Evolutionary conservation across 1,284 basidiomycete species (phyloP).

Genomic region (Puccinia coronata): DNA sequence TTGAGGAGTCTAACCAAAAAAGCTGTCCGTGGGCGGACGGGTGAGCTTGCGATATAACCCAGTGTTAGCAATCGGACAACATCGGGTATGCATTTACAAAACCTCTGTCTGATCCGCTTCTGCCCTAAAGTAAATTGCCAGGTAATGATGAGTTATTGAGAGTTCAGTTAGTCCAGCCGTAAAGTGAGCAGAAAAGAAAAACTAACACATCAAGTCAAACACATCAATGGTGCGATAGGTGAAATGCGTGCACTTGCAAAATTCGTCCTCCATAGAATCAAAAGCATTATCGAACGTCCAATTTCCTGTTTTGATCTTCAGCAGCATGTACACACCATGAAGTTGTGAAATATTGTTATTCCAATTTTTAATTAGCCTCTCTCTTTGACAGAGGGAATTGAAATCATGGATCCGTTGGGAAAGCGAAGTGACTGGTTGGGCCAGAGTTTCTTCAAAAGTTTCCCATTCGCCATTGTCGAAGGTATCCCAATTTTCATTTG

Average conservation of each 20-base stretch:
- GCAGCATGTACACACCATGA: not conserved
- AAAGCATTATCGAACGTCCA: not conserved
- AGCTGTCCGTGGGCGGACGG: not conserved
- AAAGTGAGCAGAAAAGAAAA: not conserved
- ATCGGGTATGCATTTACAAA: conserved; percentile 12
- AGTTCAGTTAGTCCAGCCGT: not conserved
- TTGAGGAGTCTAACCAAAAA: conserved; percentile 13
- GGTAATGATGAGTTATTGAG: no score
- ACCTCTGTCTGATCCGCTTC: not conserved
- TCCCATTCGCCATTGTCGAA: not conserved
- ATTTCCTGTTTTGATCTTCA: conserved; percentile 5
- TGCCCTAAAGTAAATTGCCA: not conserved
- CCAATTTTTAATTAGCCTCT: not conserved
- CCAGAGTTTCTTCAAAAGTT: not conserved
- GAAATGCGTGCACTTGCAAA: not conserved
- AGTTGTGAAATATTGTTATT: not conserved
- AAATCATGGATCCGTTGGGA: not conserved
- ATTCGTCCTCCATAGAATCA: not conserved
- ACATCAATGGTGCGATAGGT: not conserved
- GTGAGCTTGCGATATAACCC: conserved; percentile 1
- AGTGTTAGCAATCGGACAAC: not conserved
- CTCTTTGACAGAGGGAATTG: not conserved
- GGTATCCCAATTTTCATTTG: not conserved
- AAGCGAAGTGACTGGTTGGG: not conserved
- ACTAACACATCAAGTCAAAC: conserved; percentile 16